Conservation (phyloP, 1,139 yeast species). For the Suhomyces choctaworum region DNA sequence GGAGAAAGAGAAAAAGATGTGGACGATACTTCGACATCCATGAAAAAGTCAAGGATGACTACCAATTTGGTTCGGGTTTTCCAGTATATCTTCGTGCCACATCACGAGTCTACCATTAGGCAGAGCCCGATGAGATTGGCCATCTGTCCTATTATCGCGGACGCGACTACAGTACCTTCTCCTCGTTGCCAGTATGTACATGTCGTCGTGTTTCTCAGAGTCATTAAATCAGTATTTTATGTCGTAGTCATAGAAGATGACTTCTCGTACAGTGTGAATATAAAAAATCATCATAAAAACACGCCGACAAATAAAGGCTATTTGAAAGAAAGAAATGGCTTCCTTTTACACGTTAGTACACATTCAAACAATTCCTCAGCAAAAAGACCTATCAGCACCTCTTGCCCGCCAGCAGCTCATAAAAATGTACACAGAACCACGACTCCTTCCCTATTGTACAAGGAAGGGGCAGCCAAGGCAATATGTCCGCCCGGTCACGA, state of each 20-base stretch:
- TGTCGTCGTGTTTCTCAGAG: slow-evolving; percentile 46
- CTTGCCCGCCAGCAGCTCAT: slow-evolving; percentile 52
- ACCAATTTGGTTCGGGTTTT: no score
- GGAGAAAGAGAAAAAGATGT: no score
- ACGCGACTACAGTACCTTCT: no score
- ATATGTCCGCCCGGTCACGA: slow-evolving; percentile 84
- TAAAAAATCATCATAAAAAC: slow-evolving; percentile 50
- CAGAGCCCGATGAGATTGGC: no score
- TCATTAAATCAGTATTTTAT: slow-evolving; percentile 76
- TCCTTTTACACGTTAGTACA: slow-evolving; percentile 11
- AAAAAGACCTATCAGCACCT: slow-evolving; percentile 68
- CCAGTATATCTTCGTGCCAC: no score
- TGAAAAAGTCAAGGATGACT: no score
- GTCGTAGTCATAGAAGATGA: slow-evolving; percentile 50
- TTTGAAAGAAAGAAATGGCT: slow-evolving; percentile 17
- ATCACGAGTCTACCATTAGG: no score
- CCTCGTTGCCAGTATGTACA: no score
- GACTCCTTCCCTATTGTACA: slow-evolving; percentile 57
- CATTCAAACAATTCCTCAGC: slow-evolving; percentile 24
- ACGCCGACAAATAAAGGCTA: slow-evolving; percentile 15
- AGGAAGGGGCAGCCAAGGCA: slow-evolving; percentile 47
- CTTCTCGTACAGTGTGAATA: slow-evolving; percentile 70
- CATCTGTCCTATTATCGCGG: no score
- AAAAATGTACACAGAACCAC: slow-evolving; percentile 68
- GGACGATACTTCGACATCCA: no score